Percentiles rank a stretch among this genome's conserved stretches.
Evolutionary conservation across 2,329 filamentous ascomycete genomes (phyloP).

Genomic region (Phialophora chinensis): DNA sequence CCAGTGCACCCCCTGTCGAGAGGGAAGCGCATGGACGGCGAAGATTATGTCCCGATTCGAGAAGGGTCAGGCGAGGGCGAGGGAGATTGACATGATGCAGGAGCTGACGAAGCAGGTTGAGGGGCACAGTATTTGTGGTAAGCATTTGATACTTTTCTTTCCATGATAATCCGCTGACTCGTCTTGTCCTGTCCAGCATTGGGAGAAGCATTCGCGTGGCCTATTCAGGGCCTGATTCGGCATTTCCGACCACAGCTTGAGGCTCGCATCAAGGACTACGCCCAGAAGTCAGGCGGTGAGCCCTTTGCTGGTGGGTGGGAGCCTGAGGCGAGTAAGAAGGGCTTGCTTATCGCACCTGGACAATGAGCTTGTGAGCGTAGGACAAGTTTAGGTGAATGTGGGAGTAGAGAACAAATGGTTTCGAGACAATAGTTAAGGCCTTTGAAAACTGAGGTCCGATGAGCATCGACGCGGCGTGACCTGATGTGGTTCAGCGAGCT

Average conservation of each 20-base stretch:
- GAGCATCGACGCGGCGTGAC: background rate
- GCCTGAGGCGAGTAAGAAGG: slow-evolving; percentile 74
- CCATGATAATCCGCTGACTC: background rate
- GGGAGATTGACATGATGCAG: slow-evolving; percentile 99
- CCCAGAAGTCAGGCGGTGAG: slow-evolving; percentile 70
- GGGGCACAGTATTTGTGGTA: slow-evolving; percentile 97
- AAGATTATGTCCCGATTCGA: slow-evolving; percentile 99
- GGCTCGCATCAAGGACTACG: slow-evolving; percentile 83
- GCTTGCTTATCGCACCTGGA: slow-evolving; percentile 84
- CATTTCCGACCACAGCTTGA: slow-evolving; percentile 98
- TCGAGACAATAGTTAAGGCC: background rate
- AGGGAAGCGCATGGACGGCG: slow-evolving; percentile 98
- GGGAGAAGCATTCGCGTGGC: slow-evolving; percentile 98
- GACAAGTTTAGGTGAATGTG: background rate
- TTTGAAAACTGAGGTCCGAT: background rate
- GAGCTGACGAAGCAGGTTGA: slow-evolving; percentile 99
- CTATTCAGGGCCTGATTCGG: slow-evolving; percentile 94
- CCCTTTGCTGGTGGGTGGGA: slow-evolving; percentile 88
- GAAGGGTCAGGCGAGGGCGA: slow-evolving; percentile 81
- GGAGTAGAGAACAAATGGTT: background rate
- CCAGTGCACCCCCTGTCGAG: slow-evolving; percentile 98
- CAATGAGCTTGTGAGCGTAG: slow-evolving; percentile 60
- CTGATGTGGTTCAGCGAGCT: background rate
- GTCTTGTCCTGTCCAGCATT: slow-evolving; percentile 63
- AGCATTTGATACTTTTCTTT: slow-evolving; percentile 45